Conservation (phyloP, 805 yeast genomes). For the Ogataea glucozyma region DNA sequence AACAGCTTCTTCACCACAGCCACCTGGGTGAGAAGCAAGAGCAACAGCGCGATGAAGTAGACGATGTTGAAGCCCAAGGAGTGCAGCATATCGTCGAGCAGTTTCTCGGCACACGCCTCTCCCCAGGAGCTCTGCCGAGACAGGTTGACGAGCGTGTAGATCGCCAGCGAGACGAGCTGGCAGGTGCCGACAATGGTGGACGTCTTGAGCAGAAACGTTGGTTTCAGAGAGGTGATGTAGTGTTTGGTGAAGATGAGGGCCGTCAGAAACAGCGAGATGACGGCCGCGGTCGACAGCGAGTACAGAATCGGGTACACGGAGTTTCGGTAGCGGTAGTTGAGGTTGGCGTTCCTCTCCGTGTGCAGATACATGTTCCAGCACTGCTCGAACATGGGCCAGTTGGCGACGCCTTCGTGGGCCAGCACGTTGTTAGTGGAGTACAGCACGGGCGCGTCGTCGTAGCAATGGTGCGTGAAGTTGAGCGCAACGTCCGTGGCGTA, state of each 20-base stretch:
- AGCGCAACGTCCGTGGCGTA: not conserved
- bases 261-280: constrained; percentile 62
- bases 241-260: constrained; percentile 65
- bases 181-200: constrained; percentile 56
- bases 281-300: constrained; percentile 63
- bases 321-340: constrained; percentile 41
- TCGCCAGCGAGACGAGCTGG: constrained; percentile 53
- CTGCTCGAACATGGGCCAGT: constrained; percentile 44
- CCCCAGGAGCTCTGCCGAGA: constrained; percentile 49
- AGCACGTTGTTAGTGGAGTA: constrained; percentile 22
- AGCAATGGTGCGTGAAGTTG: constrained; percentile 21
- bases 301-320: constrained; percentile 63
- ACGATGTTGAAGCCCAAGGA: constrained; percentile 51
- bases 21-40: constrained; percentile 68
- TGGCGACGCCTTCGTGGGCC: constrained; percentile 20
- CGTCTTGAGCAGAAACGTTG: constrained; percentile 50
- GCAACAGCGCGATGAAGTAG: constrained; percentile 56
- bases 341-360: constrained; percentile 38
- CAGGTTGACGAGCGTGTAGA: constrained; percentile 47
- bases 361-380: constrained; percentile 52
- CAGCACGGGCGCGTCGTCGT: constrained; percentile 22
- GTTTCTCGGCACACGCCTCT: constrained; percentile 42
- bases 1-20: constrained; percentile 70
- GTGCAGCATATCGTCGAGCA: constrained; percentile 46
- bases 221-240: constrained; percentile 49